Percentiles rank a stretch among this genome's conserved stretches.
phyloP scores from a whole-genome alignment of 2,329 filamentous ascomycete species.

The Paramyrothecium sp. region DNA sequence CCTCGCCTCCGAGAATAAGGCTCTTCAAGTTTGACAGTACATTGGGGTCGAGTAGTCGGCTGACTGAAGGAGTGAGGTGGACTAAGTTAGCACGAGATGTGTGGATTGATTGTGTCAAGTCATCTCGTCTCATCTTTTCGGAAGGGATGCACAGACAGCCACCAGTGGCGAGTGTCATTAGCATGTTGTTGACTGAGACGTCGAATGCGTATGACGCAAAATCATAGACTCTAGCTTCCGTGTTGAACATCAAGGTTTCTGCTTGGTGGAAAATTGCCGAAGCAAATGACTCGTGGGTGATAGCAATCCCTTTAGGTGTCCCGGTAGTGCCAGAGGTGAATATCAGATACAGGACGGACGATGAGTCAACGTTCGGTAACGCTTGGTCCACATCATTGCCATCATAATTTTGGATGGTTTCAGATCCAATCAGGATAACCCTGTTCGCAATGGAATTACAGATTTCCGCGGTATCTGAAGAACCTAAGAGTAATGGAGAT shows the following conservation, averaged over 20 bases:
- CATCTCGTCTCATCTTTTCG: slow-evolving; percentile 11
- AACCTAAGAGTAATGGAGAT: no score
- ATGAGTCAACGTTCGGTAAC: background rate
- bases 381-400: background rate
- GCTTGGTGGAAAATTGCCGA: slow-evolving; percentile 3
- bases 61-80: slow-evolving; percentile 10
- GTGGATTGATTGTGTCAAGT: slow-evolving; percentile 6
- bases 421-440: background rate
- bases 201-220: slow-evolving; percentile 18
- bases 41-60: slow-evolving; percentile 7
- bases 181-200: slow-evolving; percentile 6
- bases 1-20: slow-evolving; percentile 13
- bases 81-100: slow-evolving; percentile 1
- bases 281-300: slow-evolving; percentile 4
- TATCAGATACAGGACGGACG: slow-evolving; percentile 7
- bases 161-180: slow-evolving; percentile 9
- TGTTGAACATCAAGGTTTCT: background rate
- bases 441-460: background rate
- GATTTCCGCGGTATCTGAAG: background rate
- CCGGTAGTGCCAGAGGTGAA: slow-evolving; percentile 15
- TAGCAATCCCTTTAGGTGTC: slow-evolving; percentile 9
- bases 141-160: slow-evolving; percentile 16
- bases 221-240: slow-evolving; percentile 7
- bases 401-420: background rate
- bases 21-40: slow-evolving; percentile 7